Evolutionary conservation across 2,329 filamentous ascomycete species (phyloP), one percentile per base, ranked within the genome.

Genomic region (Cytospora piceicola): DNA sequence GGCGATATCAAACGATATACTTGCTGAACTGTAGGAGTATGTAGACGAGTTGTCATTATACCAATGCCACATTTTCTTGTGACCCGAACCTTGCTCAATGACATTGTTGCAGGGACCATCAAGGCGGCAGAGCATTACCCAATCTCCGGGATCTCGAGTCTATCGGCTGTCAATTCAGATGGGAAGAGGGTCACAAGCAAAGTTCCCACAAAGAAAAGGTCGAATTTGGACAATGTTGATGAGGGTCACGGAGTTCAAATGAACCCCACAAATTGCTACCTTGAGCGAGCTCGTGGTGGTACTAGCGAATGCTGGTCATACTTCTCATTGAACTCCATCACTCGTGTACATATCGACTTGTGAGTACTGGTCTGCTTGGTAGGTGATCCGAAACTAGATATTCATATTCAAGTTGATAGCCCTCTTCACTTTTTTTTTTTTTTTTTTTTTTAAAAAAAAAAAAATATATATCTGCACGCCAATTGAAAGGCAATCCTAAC

Each of bases 21-120:
- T 63, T 12, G 20, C 22, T 29, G 53, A 46, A 36, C 29, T 51
- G 30, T 52, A 51, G 61, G 54, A 22, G 22, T 51, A 63, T 57
- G 53, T 63, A 63, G 61, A 36, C 52, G 34, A 57, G 22, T 55
- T 52, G n/a, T 49, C 46, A 24, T 30, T 52, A 53, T 57, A 63
- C 5, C 20, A 57, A 63, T 57, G 61, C 34, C 24, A 36, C 22
- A 39, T 51, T 36, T 39, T 24, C 20, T 57, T 15, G 42, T 57
- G 54, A 57, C 34, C 30, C 27, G 30, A 57, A 63, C 29, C 30
- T 11, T 17, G 12, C 24, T 12, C 22, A 49, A 49, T 49, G 46
- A 20, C 46, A 49, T 24, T 49, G 46, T 49, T 22, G 46, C 22
- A n/a, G 24, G 9, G n/a, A 49, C 46, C n/a, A 42, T 20, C 39